Evolutionary conservation across 768 basidiomycete species (phyloP), one percentile per base, ranked within the genome.

Genomic region (Lactifluus piperatus): DNA sequence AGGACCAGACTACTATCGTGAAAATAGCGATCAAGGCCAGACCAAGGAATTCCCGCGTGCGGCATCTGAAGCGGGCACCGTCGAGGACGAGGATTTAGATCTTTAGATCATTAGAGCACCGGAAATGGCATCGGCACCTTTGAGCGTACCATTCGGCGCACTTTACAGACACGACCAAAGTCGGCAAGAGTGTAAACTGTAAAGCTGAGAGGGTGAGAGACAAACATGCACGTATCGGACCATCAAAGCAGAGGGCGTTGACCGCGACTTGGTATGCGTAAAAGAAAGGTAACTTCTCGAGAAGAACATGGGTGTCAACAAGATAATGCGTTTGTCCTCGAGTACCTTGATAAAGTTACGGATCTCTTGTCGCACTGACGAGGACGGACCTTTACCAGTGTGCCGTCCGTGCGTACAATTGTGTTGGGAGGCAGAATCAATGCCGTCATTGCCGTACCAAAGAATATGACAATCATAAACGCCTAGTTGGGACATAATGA

Each of bases 191-290:
- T 34, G 20, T 4, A n/a, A n/a, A n/a, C n/a, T n/a, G n/a, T n/a
- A 39, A 22, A 18, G 26, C 24, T 24, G 14, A 24, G n/a, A 5
- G 32, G 8, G 6, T 32, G 34, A 4, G 24, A 44, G n/a, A 13
- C 13, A 30, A 26, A 29, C 14, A 60, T 54, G 49, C 13, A 55
- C 77, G 73, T 7, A 77, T 77, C 11, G 77, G 69, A 26, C 72
- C 74, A 61, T 77, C 75, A 65, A 77, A 76, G 32, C 67, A 65
- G 54, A 59, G 67, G 4, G 71, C 70, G 64, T 74, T 75, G 61
- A 77, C 56, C 22, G 75, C 74, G 57, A 71, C 73, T 64, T 75
- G 76, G 66, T 77, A 78, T 3, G 76, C 72, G 66, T 77, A 77
- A 71, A 77, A 74, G n/a, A n/a, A n/a, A n/a, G n/a, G 64, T 73